These are phyloP conservation scores for Pyrus betulifolia DNA, from an alignment of 306 rosid genomes.

Conservation along the genomic window DNA sequence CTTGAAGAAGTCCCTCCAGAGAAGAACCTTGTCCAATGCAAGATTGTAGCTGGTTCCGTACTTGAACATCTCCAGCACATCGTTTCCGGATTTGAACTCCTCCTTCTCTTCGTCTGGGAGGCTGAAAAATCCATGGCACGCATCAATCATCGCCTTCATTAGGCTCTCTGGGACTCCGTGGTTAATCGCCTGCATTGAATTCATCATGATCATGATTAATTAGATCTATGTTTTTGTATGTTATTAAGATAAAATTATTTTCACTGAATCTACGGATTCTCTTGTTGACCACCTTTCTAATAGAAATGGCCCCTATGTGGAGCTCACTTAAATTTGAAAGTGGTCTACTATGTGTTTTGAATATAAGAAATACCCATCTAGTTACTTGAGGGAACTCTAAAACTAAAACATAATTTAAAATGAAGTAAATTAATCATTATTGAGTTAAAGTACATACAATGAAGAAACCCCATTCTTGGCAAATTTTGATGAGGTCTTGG, in stretches of 20 bases:
- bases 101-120: constrained; percentile 30
- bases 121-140: constrained; percentile 23
- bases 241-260: too few species aligned
- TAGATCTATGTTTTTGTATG: too few species aligned
- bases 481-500: constrained; percentile 24
- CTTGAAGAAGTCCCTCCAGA: constrained; percentile 51
- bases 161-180: constrained; percentile 37
- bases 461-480: constrained; percentile 51
- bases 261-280: too few species aligned
- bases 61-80: constrained; percentile 25
- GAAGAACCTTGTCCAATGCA: constrained; percentile 25
- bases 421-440: too few species aligned
- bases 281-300: too few species aligned
- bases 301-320: too few species aligned
- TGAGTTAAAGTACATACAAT: neutral
- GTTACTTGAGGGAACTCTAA: too few species aligned
- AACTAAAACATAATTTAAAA: too few species aligned
- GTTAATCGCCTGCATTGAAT: constrained; percentile 22
- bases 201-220: neutral
- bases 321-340: too few species aligned
- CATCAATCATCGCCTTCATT: constrained; percentile 26
- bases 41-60: constrained; percentile 37
- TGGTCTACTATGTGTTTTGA: too few species aligned
- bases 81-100: constrained; percentile 24
- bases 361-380: too few species aligned